These are phyloP conservation scores for Rhodomyrtus tomentosa DNA, from an alignment of 345 rosid genomes.

Conservation along the genomic window DNA sequence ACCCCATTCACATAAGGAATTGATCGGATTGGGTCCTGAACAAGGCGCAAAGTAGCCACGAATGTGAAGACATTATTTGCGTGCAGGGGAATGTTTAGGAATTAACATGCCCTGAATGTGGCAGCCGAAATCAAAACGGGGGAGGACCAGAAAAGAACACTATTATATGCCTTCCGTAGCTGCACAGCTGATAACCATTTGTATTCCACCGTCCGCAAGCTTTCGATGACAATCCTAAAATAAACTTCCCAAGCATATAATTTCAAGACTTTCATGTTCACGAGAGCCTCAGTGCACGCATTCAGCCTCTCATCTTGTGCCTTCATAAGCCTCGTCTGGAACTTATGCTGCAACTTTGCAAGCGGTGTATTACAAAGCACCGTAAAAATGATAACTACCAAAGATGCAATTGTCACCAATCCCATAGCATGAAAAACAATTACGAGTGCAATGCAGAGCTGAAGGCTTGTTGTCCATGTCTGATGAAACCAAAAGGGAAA, in stretches of 20 bases:
- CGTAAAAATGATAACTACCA: conserved; percentile 59
- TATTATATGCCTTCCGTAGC: conserved; percentile 54
- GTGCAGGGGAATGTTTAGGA: conserved; percentile 55
- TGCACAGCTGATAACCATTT: conserved; percentile 79
- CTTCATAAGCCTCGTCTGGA: conserved; percentile 66
- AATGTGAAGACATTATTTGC: conserved; percentile 91
- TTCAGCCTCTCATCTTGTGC: conserved; percentile 75
- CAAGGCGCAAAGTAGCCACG: conserved; percentile 79
- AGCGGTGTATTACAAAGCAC: conserved; percentile 80
- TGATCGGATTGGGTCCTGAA: conserved; percentile 73
- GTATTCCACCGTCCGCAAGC: conserved; percentile 44
- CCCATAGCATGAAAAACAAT: conserved; percentile 82
- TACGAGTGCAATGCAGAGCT: conserved; percentile 59
- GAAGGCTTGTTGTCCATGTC: conserved; percentile 85
- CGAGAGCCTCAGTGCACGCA: conserved; percentile 74
- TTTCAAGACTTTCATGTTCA: conserved; percentile 91
- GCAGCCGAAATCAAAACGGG: conserved; percentile 87
- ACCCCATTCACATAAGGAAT: conserved; percentile 85
- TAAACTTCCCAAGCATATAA: conserved; percentile 89
- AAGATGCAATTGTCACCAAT: conserved; percentile 71
- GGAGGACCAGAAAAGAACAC: conserved; percentile 76
- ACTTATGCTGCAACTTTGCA: conserved; percentile 86
- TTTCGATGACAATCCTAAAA: conserved; percentile 75
- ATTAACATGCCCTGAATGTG: conserved; percentile 77
- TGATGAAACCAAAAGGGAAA: conserved; percentile 96